These are phyloP conservation scores for Sporothrix inflata DNA, from an alignment of 2,329 filamentous ascomycete genomes.

Conservation along the genomic window DNA sequence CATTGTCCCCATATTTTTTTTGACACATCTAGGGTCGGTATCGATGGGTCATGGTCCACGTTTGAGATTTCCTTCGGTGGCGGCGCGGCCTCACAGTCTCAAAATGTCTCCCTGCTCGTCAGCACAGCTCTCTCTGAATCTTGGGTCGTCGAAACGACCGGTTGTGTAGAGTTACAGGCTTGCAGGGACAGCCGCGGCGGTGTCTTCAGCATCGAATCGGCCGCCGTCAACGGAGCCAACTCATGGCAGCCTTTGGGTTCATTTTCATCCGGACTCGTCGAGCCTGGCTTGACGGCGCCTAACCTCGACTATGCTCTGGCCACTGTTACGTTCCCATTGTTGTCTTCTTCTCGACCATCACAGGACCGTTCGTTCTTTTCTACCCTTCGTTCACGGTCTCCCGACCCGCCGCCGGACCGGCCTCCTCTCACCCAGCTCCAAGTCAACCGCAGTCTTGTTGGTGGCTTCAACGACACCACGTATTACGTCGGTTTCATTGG, in stretches of 20 bases:
- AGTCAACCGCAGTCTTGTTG: constrained; percentile 53
- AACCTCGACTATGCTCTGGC: constrained; percentile 69
- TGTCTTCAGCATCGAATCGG: constrained; percentile 58
- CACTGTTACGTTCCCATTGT: constrained; percentile 29
- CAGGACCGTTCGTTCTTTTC: constrained; percentile 39
- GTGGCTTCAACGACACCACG: constrained; percentile 58
- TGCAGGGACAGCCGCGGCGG: constrained; percentile 63
- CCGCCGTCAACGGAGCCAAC: constrained; percentile 40
- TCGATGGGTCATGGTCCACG: constrained; percentile 74
- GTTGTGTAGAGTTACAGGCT: constrained; percentile 64
- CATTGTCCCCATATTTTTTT: background rate
- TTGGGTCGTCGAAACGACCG: constrained; percentile 67
- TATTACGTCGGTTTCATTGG: constrained; percentile 61
- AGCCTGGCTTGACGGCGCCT: constrained; percentile 54
- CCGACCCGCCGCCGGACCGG: constrained; percentile 32
- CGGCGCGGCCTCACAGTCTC: constrained; percentile 37
- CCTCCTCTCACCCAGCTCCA: background rate
- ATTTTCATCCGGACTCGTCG: constrained; percentile 62
- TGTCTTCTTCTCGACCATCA: background rate
- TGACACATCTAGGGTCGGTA: constrained; percentile 55
- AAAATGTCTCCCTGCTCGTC: constrained; percentile 58
- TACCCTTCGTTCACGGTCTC: constrained; percentile 36
- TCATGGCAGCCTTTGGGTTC: constrained; percentile 63
- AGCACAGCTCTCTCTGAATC: constrained; percentile 73
- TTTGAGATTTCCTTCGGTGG: constrained; percentile 62